Evolutionary conservation across 2,329 filamentous ascomycete genomes (phyloP).

Genomic region (Neoscytalidium dimidiatum): DNA sequence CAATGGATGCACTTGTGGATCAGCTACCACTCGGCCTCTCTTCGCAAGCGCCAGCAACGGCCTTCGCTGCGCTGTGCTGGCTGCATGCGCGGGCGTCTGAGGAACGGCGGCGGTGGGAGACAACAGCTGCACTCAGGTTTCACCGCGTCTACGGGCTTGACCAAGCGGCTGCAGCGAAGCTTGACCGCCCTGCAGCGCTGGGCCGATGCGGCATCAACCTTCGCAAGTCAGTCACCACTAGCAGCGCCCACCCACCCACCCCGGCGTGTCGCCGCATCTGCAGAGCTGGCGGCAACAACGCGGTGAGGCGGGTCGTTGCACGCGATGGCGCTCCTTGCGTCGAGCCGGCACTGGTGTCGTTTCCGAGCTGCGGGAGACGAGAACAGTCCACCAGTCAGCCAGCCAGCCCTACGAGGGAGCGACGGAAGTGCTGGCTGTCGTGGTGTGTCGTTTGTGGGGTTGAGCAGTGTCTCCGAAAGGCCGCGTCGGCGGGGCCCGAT

Average conservation of each 20-base stretch:
- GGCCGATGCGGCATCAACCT: neutral
- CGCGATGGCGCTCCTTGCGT: neutral
- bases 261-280: neutral
- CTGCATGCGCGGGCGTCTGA: neutral
- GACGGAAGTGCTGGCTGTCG: neutral
- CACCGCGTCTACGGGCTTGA: neutral
- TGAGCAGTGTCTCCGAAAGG: neutral
- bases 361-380: neutral
- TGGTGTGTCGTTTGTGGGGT: neutral
- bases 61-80: neutral
- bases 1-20: neutral
- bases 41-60: neutral
- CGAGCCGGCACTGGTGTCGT: neutral
- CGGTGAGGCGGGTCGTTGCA: neutral
- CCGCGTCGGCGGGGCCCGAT: neutral
- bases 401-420: neutral
- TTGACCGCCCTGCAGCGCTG: neutral
- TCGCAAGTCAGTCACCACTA: neutral
- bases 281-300: neutral
- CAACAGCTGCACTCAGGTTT: neutral
- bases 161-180: neutral
- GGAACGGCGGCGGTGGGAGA: neutral
- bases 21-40: neutral
- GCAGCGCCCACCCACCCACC: too few relatives aligned
- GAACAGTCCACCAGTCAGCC: too few relatives aligned